These are phyloP conservation scores for Chimonanthus salicifolius DNA, from an alignment of 164 flowering plant genomes.

Conservation along the genomic window DNA sequence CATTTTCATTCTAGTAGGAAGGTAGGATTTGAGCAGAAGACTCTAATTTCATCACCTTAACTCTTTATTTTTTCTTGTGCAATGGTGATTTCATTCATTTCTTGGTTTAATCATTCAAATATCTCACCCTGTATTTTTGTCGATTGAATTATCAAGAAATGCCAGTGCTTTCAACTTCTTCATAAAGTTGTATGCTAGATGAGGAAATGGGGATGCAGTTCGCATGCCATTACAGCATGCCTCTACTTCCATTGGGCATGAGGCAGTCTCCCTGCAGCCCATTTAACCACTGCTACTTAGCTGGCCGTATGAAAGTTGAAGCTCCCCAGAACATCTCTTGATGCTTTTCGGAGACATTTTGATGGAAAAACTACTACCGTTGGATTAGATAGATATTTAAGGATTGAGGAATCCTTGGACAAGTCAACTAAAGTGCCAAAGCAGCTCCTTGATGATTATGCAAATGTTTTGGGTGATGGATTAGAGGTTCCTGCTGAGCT, in stretches of 20 bases:
- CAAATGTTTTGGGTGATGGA: conserved; percentile 11
- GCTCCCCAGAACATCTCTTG: conserved; percentile 1
- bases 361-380: neutral
- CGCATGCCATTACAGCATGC: neutral
- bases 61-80: too few relatives aligned
- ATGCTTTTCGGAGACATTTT: neutral
- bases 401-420: neutral
- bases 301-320: neutral
- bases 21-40: neutral
- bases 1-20: neutral
- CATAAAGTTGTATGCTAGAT: neutral
- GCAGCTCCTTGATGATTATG: conserved; percentile 4
- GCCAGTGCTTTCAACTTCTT: neutral
- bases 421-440: neutral
- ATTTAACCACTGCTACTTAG: neutral
- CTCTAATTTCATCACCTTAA: neutral
- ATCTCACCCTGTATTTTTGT: neutral
- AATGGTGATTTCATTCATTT: too few relatives aligned
- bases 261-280: conserved; percentile 1
- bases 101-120: too few relatives aligned
- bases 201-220: conserved; percentile 6
- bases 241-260: neutral
- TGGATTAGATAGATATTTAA: conserved; percentile 2
- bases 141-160: too few relatives aligned
- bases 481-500: conserved; percentile 34